A percentile compares a stretch with the other conserved stretches of the same genome.
phyloP scores from a whole-genome alignment of 139 green algal genomes.

The Zygnema cylindricum region DNA sequence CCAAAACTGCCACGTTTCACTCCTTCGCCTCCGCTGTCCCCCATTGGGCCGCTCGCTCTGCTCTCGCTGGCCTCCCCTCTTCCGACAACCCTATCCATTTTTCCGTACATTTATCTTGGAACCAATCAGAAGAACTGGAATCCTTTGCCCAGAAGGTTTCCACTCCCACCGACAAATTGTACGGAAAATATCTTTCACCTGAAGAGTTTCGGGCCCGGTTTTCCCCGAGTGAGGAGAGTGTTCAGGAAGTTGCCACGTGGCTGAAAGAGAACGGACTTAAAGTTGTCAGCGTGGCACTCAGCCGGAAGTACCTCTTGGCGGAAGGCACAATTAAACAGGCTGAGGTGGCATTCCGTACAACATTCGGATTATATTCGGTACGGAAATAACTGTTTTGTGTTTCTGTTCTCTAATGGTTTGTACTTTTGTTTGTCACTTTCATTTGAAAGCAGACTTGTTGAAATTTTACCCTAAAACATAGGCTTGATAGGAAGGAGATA shows the following conservation, averaged over 20 bases:
- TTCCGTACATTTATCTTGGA: background rate
- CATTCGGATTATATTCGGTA: background rate
- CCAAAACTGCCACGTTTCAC: background rate
- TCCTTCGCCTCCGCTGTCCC: background rate
- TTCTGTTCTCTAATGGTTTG: too few relatives aligned
- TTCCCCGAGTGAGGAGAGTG: background rate
- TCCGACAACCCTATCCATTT: background rate
- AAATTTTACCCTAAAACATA: too few relatives aligned
- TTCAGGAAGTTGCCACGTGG: background rate
- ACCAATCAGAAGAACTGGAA: background rate
- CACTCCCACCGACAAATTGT: background rate
- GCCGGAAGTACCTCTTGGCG: background rate
- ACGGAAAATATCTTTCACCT: background rate
- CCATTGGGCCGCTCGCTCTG: background rate
- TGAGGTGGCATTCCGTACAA: background rate
- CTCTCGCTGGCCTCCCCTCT: background rate
- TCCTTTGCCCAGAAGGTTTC: background rate
- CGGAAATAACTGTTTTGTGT: too few relatives aligned
- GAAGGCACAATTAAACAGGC: background rate
- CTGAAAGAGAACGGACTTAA: background rate
- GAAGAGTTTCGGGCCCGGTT: background rate
- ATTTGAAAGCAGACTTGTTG: too few relatives aligned
- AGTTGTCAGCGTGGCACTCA: background rate
- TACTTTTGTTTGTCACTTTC: too few relatives aligned
- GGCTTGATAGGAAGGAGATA: too few relatives aligned